Evolutionary conservation across 164 flowering plant genomes (phyloP).

Genomic region (Kalanchoe fedtschenkoi): DNA sequence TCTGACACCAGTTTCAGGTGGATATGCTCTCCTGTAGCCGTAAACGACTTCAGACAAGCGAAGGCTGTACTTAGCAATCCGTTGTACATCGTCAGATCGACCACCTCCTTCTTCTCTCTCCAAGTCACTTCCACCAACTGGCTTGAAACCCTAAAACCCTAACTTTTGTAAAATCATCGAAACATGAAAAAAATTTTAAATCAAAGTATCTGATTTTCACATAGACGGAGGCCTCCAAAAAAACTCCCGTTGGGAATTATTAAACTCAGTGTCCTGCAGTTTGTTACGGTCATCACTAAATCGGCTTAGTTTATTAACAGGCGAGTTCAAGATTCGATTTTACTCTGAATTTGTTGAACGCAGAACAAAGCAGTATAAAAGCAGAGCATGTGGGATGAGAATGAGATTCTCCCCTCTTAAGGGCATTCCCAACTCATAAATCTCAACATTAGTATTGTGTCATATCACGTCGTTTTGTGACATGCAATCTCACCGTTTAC

Average conservation of each 20-base stretch:
- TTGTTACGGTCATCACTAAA: neutral
- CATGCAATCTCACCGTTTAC: too few relatives aligned
- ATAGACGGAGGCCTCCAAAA: neutral
- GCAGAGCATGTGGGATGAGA: neutral
- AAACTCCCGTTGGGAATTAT: neutral
- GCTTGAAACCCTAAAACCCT: neutral
- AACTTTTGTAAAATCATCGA: neutral
- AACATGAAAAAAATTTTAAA: neutral
- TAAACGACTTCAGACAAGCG: conserved; percentile 45
- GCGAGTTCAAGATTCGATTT: neutral
- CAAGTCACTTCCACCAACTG: conserved; percentile 65
- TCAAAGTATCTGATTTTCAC: neutral
- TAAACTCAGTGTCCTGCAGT: neutral
- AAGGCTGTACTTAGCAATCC: conserved; percentile 74
- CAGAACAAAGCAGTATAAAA: too few relatives aligned
- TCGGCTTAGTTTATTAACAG: too few relatives aligned
- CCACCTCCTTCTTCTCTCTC: conserved; percentile 19
- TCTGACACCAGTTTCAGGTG: conserved; percentile 51
- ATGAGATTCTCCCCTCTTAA: too few relatives aligned
- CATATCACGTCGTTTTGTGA: too few relatives aligned
- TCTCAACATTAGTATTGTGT: too few relatives aligned
- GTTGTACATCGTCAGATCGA: conserved; percentile 46
- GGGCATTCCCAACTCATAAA: too few relatives aligned
- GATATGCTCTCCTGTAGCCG: conserved; percentile 36
- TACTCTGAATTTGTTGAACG: neutral